Evolutionary conservation across 306 rosid species (phyloP), one percentile per base, ranked within the genome.

Genomic region (Senna tora): DNA sequence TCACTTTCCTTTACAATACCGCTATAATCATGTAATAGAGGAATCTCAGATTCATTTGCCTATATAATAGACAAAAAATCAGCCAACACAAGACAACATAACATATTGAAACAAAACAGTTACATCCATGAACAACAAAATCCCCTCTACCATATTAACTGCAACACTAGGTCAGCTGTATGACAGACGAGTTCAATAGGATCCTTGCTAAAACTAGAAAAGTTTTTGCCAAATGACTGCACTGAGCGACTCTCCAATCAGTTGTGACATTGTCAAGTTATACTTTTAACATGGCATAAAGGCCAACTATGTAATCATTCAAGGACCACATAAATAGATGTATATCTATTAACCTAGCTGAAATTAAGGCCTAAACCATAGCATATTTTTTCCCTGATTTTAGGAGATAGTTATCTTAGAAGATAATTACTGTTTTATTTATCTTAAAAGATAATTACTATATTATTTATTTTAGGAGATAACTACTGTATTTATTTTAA

Each of bases 21-120:
- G 66, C 81, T 81, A 78, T 69, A 89, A 71, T 94, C 96, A 69
- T 94, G 89, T 76, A 91, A 74, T 58, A 94, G 82, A 33, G 98
- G 98, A 71, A 94, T 91, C 84, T 94, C 98, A 64, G 84, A 87
- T 43, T 94, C 98, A 77, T 94, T 91, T 75, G 84, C 98, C 98
- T 93, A 75, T 47, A 67, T 71, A 11, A 60, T 54, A 64, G 46
- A 69, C 25, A 33, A 67, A 79, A 34, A 17, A 78, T 81, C 54
- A 86, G 54, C 56, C 54, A 72, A 62, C 54, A 70, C 32, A 49
- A 57, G 55, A 36, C 19, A 53, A 10, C 56, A 39, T 39, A 30
- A 56, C 34, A 69, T 17, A n/a, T 5, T 30, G 66, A 68, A 68
- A 66, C 28, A 47, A 2, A 66, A 14, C 10, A 30, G 67, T 46